Conservation (phyloP, 805 yeast genomes). For the Starmerella floris region DNA sequence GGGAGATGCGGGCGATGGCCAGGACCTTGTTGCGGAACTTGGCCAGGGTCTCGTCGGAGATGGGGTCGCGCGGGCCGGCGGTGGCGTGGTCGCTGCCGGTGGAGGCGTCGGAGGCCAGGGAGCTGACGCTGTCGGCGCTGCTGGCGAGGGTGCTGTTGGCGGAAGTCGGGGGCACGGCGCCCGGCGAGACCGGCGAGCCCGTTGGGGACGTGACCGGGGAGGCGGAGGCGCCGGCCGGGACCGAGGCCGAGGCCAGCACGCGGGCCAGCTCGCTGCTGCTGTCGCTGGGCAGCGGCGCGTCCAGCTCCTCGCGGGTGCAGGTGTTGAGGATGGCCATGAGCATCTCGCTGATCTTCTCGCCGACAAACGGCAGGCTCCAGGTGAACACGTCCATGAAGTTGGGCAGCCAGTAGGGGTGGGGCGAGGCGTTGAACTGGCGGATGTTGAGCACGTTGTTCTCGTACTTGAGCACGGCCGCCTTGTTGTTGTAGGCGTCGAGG, state of each 20-base stretch:
- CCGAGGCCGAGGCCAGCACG: constrained; percentile 18
- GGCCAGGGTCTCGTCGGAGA: constrained; percentile 27
- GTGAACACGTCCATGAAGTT: constrained; percentile 94
- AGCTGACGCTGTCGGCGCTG: constrained; percentile 1
- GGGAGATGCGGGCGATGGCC: constrained; percentile 90
- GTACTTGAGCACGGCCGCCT: constrained; percentile 88
- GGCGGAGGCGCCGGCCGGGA: constrained; percentile 11
- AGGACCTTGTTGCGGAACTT: constrained; percentile 54
- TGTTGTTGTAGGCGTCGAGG: constrained; percentile 80
- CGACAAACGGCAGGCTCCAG: constrained; percentile 96
- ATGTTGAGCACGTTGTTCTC: constrained; percentile 89
- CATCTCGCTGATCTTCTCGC: constrained; percentile 91
- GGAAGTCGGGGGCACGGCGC: neutral
- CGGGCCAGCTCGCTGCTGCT: constrained; percentile 9
- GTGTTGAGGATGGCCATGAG: constrained; percentile 77
- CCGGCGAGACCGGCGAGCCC: neutral
- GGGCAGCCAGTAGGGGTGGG: constrained; percentile 95
- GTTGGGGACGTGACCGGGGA: neutral
- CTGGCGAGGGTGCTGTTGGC: neutral
- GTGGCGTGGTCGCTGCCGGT: neutral
- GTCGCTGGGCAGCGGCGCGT: constrained; percentile 21
- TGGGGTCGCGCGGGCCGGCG: neutral
- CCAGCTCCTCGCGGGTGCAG: constrained; percentile 90
- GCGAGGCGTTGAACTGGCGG: constrained; percentile 80
- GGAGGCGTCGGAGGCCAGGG: neutral